A percentile compares a stretch with the other conserved stretches of the same genome.
Conservation (phyloP, 202 grass and related monocot species). For the Saccharum hybrid region DNA sequence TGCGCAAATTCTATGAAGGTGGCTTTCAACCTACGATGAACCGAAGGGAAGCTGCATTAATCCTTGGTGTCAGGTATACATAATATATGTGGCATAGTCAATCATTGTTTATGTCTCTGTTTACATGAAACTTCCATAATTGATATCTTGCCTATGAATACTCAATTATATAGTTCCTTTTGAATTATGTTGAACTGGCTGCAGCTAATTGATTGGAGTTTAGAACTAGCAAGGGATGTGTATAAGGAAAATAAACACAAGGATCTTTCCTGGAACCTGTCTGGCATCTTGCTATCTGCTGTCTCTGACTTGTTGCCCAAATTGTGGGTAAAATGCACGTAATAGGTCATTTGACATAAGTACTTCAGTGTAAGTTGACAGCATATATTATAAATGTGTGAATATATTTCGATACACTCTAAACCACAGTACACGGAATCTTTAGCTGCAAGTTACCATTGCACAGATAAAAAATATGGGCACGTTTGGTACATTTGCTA, state of each 20-base stretch:
- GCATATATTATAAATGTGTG: neutral
- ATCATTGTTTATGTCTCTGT: constrained; percentile 2
- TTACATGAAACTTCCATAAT: neutral
- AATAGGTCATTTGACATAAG: neutral
- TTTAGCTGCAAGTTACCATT: constrained; percentile 27
- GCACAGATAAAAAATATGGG: neutral
- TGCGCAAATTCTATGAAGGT: constrained; percentile 98
- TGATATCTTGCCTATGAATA: neutral
- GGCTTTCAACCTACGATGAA: constrained; percentile 86
- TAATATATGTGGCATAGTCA: neutral
- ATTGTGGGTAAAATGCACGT: neutral
- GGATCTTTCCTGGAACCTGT: neutral
- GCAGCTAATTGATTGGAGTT: neutral
- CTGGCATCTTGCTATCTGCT: neutral
- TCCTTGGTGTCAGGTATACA: constrained; percentile 79
- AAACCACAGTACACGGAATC: neutral
- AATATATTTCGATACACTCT: neutral
- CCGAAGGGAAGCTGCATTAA: constrained; percentile 78
- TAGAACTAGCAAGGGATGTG: neutral
- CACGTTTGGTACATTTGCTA: too few species aligned
- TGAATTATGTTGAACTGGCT: neutral
- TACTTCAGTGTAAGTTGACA: neutral
- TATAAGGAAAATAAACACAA: neutral
- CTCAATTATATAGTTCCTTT: neutral
- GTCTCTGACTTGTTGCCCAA: neutral